phyloP scores from a whole-genome alignment of 2,329 filamentous ascomycete species.

The Penicillium expansum region DNA sequence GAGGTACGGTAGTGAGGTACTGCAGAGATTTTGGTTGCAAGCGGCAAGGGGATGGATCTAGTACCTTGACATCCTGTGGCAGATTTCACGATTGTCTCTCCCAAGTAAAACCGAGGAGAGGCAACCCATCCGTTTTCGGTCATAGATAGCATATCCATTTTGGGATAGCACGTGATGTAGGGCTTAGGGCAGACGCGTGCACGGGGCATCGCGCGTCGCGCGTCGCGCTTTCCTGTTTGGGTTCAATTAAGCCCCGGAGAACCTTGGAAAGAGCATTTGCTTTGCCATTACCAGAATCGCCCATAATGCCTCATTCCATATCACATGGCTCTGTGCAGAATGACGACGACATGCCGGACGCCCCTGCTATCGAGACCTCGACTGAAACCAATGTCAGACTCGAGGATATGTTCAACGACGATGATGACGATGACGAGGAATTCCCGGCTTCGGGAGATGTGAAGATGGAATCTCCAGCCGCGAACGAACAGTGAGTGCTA shows the following conservation, averaged over 20 bases:
- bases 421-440: constrained; percentile 54
- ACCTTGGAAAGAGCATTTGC: neutral
- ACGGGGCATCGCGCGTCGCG: constrained; percentile 20
- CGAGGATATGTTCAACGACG: constrained; percentile 59
- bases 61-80: neutral
- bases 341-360: constrained; percentile 45
- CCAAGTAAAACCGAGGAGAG: neutral
- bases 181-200: constrained; percentile 26
- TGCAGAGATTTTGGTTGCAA: constrained; percentile 10
- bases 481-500: constrained; percentile 36
- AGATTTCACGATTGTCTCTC: neutral
- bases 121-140: constrained; percentile 13
- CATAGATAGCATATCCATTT: neutral
- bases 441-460: constrained; percentile 53
- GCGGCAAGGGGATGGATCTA: constrained; percentile 5
- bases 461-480: constrained; percentile 43
- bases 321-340: constrained; percentile 41
- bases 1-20: constrained; percentile 16
- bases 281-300: neutral
- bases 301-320: constrained; percentile 40
- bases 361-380: constrained; percentile 24
- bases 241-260: constrained; percentile 12
- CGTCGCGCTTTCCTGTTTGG: constrained; percentile 23
- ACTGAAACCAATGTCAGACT: constrained; percentile 42
- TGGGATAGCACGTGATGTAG: constrained; percentile 15